Conservation (phyloP, 495 filamentous ascomycete species). For the Hypoxylon subgilvum region DNA sequence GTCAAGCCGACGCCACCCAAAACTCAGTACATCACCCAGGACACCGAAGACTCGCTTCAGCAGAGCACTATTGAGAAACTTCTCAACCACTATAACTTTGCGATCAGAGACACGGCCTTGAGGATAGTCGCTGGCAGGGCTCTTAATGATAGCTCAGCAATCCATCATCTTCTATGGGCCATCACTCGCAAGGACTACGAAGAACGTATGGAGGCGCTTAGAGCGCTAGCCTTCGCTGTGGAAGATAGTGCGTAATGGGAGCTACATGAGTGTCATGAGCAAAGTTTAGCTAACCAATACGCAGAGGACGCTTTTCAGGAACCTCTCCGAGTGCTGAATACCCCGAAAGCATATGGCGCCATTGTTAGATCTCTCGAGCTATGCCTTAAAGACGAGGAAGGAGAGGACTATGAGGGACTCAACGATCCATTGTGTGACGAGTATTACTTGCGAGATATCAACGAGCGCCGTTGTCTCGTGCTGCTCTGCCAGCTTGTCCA, state of each 20-base stretch:
- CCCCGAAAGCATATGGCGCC: constrained; percentile 54
- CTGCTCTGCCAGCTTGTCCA: constrained; percentile 53
- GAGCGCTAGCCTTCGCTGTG: constrained; percentile 52
- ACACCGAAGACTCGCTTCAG: constrained; percentile 63
- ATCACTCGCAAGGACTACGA: constrained; percentile 59
- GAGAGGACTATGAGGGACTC: constrained; percentile 56
- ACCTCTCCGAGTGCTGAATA: constrained; percentile 43
- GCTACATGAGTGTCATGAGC: neutral
- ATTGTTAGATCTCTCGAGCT: constrained; percentile 59
- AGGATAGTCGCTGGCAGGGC: constrained; percentile 61
- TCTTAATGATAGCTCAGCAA: constrained; percentile 50
- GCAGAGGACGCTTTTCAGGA: constrained; percentile 32
- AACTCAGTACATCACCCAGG: constrained; percentile 64
- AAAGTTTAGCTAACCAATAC: constrained; percentile 10
- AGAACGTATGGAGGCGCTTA: constrained; percentile 55
- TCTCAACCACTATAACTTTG: constrained; percentile 57
- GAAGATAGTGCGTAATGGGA: constrained; percentile 43
- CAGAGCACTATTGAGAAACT: constrained; percentile 57
- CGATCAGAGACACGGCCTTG: constrained; percentile 58
- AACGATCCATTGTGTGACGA: constrained; percentile 58
- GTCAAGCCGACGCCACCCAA: constrained; percentile 57
- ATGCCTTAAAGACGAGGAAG: constrained; percentile 54
- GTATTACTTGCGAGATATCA: constrained; percentile 57
- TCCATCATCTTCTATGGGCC: constrained; percentile 54
- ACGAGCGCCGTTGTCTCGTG: constrained; percentile 58